Base-by-base conservation (phyloP, 2,329 filamentous ascomycete species). In the Aschersonia sp. region DNA sequence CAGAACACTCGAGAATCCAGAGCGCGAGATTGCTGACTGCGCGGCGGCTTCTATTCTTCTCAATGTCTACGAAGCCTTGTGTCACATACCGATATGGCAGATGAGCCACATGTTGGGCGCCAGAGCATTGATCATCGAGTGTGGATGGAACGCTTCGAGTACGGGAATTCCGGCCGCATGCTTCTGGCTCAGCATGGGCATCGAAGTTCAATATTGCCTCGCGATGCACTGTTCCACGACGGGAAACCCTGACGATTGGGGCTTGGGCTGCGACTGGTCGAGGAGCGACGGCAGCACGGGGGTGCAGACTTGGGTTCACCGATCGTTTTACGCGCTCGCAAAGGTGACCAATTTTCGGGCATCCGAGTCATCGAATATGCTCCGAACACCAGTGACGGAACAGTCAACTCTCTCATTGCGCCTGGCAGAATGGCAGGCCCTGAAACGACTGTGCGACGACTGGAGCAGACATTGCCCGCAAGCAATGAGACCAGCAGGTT, bases 21-120 rank as follows among this genome's bases (percentile, higher is more conserved):
- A 92, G 54, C 78, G 88, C 1, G 83, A 95, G 59, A 87, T 81
- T 1, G 79, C 83, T 31, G 81, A 94, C 47, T 95, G 88, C 61
- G 87, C 89, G 6, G 86, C 84, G 0, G 87, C 87, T 0, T 88
- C 90, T 2, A 83, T 94, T 11, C 83, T 94, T 6, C 73, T 97
- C 32, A 90, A 94, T 55, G 84, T 94, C 4, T 95, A 94, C 64
- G 88, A 95, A 62, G 83, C 89, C 55, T 94, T 95, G 87, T 87
- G 80, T 45, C 84, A 90, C 58, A 79, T 79, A 54, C 80, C 84
- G 5, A 70, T 82, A 39, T 79, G 87, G 55, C 76, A 84, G n/a
- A 90, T 92, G 82, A 89, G 85, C 55, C 89, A 95, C 58, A 89
- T 90, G 54, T 83, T 84, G 0, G 87, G 87, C 5, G 87, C 87